phyloP scores from a whole-genome alignment of 140 eudicot species.

The Senecio squalidus region DNA sequence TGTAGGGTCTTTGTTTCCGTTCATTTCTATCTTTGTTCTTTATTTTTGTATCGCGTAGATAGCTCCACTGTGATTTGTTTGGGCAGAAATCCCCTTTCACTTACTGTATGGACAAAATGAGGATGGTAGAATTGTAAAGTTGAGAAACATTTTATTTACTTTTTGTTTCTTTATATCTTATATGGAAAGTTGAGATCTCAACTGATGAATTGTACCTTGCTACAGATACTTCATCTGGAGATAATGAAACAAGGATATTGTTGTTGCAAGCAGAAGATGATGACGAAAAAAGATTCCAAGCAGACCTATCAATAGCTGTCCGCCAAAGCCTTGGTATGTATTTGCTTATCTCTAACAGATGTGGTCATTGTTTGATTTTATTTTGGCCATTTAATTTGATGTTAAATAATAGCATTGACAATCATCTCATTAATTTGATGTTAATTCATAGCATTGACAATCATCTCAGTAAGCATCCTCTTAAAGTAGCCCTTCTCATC shows the following conservation, averaged over 20 bases:
- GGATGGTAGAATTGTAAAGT: background rate
- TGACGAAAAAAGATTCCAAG: slow-evolving; percentile 89
- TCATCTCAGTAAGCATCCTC: no score
- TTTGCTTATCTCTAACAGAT: background rate
- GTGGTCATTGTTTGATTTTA: slow-evolving; percentile 14
- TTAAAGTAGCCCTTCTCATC: background rate
- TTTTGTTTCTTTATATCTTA: background rate
- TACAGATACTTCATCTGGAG: slow-evolving; percentile 32
- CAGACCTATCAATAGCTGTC: slow-evolving; percentile 89
- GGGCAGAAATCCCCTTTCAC: background rate
- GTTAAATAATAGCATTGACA: background rate
- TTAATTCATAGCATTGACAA: no score
- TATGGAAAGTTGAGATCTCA: slow-evolving; percentile 11
- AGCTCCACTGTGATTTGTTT: background rate
- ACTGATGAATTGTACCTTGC: slow-evolving; percentile 12
- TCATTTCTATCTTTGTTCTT: background rate
- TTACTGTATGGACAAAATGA: slow-evolving; percentile 6
- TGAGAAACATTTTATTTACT: background rate
- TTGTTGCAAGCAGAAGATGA: slow-evolving; percentile 67
- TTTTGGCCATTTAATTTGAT: background rate
- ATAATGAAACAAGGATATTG: slow-evolving; percentile 39
- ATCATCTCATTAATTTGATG: no score
- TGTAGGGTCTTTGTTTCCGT: no score
- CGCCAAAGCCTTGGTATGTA: slow-evolving; percentile 91
- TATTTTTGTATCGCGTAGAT: slow-evolving; percentile 5